phyloP scores from a whole-genome alignment of 2,329 filamentous ascomycete genomes.

The Fusarium piperis region DNA sequence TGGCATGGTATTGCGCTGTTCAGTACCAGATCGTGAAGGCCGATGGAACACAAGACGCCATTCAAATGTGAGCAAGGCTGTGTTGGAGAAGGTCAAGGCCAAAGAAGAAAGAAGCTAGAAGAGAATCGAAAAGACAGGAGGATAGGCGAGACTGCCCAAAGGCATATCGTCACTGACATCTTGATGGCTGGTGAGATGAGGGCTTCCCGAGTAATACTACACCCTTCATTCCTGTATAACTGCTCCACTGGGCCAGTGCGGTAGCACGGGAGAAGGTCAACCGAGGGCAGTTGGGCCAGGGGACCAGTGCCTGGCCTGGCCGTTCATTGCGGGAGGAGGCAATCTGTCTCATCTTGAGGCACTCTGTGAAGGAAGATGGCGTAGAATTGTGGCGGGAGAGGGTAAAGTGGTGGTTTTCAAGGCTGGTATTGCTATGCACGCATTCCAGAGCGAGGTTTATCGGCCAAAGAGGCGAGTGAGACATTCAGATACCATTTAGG shows the following conservation, averaged over 20 bases:
- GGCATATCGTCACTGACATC: slow-evolving; percentile 37
- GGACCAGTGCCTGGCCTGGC: slow-evolving; percentile 15
- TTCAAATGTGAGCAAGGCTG: slow-evolving; percentile 18
- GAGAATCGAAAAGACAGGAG: slow-evolving; percentile 19
- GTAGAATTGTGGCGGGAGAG: slow-evolving; percentile 27
- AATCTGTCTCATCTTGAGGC: slow-evolving; percentile 43
- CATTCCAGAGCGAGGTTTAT: slow-evolving; percentile 43
- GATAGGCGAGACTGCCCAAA: slow-evolving; percentile 22
- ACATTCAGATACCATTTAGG: slow-evolving; percentile 35
- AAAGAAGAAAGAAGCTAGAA: slow-evolving; percentile 24
- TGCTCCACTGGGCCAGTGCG: slow-evolving; percentile 38
- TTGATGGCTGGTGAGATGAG: slow-evolving; percentile 45
- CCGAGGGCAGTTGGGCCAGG: slow-evolving; percentile 13
- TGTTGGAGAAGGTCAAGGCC: slow-evolving; percentile 12
- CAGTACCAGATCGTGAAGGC: slow-evolving; percentile 34
- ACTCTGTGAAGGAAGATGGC: slow-evolving; percentile 3
- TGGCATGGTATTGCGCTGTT: slow-evolving; percentile 34
- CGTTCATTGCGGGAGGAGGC: slow-evolving; percentile 45
- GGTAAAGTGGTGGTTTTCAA: slow-evolving; percentile 13
- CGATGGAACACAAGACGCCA: slow-evolving; percentile 28
- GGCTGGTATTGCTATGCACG: slow-evolving; percentile 27
- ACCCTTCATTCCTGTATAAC: slow-evolving; percentile 52
- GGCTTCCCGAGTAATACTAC: slow-evolving; percentile 39
- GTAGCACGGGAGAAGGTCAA: slow-evolving; percentile 24
- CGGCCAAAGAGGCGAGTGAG: slow-evolving; percentile 27